Conservation (phyloP, 352 stramenopile species). For the Phytophthora vignae region DNA sequence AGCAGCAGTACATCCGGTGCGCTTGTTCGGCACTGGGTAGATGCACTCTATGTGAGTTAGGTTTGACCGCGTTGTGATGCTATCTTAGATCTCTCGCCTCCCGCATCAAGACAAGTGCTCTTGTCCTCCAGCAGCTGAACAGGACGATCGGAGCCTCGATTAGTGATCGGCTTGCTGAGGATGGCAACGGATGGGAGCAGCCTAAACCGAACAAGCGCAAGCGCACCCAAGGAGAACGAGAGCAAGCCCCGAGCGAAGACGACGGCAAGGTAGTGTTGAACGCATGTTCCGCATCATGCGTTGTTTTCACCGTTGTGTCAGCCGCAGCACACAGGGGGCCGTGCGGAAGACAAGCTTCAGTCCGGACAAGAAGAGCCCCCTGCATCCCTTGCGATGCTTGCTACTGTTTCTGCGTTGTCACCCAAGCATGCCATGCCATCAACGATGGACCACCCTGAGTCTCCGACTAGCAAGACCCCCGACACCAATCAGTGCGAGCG, state of each 20-base stretch:
- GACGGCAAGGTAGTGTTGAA: constrained; percentile 33
- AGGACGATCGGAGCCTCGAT: constrained; percentile 23
- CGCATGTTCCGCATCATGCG: constrained; percentile 6
- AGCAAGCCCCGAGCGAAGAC: neutral
- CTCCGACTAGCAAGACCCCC: neutral
- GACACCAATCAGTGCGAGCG: constrained; percentile 3
- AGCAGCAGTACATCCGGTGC: constrained; percentile 70
- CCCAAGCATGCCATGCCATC: neutral
- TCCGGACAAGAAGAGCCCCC: neutral
- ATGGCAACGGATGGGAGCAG: constrained; percentile 37
- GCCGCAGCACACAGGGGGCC: constrained; percentile 28
- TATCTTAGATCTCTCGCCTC: constrained; percentile 61
- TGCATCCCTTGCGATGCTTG: neutral
- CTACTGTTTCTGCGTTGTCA: constrained; percentile 4
- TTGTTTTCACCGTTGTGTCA: constrained; percentile 31
- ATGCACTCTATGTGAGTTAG: neutral
- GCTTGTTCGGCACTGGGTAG: neutral
- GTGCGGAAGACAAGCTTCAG: constrained; percentile 3
- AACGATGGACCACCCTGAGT: neutral
- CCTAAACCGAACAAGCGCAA: constrained; percentile 56
- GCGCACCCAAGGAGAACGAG: constrained; percentile 26
- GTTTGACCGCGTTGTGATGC: neutral
- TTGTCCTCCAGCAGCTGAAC: constrained; percentile 58
- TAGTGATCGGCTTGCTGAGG: constrained; percentile 36
- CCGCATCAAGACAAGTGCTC: constrained; percentile 58